Evolutionary conservation across 768 basidiomycete genomes (phyloP), one percentile per base, ranked within the genome.

Genomic region (Lentinula edodes): DNA sequence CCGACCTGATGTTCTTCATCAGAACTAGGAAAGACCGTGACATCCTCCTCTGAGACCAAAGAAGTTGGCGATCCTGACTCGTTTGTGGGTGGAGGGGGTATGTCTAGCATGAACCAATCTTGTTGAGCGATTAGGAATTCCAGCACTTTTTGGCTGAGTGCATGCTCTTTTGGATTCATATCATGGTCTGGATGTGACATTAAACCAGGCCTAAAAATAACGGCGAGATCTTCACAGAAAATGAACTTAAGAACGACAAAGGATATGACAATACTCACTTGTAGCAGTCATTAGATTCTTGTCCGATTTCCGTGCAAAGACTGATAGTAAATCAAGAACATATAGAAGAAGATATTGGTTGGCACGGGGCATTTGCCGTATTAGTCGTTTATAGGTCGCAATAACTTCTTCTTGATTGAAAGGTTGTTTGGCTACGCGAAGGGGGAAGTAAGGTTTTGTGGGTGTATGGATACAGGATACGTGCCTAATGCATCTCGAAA

Each of bases 281-380:
- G 89, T 81, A 20, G 96, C 90, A 0, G 91, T 95, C 96, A 99
- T 99, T 52, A 95, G 77, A 72, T 99, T 99, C 76, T 89, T 89
- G 65, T 93, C 90, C 50, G 88, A 84, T 72, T 93, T 95, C 61
- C 90, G 84, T 3, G 94, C 89, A 74, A 98, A 98, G 7, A 99
- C 96, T 55, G 92, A 93, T 57, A 99, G 80, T 34, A 99, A 83
- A 72, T 99, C 96, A 62, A 99, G 84, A 53, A 98, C 95, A 72
- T 98, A 98, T 60, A 98, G 86, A 23, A 98, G 82, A n/a, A 98
- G 88, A 71, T 95, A 95, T 70, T 97, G 94, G 65, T 98, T 96
- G 20, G 90, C 83, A 35, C 86, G 86, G 1, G 96, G 92, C 81
- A 99, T 85, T 55, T 82, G 80, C 36, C 86, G 82, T 63, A 99